These are phyloP conservation scores for Melaleuca alternifolia DNA, from an alignment of 345 rosid species.

Conservation along the genomic window DNA sequence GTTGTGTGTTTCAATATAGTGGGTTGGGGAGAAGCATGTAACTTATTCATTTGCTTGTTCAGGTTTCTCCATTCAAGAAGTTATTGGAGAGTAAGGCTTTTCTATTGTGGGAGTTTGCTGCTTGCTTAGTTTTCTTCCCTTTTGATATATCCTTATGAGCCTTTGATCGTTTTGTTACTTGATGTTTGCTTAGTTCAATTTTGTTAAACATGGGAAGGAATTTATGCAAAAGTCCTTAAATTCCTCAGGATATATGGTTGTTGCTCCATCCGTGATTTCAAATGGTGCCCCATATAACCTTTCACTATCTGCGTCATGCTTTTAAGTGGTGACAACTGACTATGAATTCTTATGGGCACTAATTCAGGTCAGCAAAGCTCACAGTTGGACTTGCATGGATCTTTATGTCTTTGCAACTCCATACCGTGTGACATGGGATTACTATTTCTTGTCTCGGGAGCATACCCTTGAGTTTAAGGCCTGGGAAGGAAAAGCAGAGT, in stretches of 20 bases:
- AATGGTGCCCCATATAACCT: neutral
- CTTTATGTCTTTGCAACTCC: slow-evolving; percentile 93
- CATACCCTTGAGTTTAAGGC: slow-evolving; percentile 67
- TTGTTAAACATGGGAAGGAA: neutral
- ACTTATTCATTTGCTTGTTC: neutral
- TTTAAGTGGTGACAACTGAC: neutral
- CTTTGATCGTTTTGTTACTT: neutral
- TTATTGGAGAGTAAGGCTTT: neutral
- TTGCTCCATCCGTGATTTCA: neutral
- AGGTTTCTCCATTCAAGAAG: neutral
- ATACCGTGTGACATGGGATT: slow-evolving; percentile 93
- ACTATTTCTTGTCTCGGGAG: slow-evolving; percentile 70
- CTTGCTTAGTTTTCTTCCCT: neutral
- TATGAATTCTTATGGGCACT: neutral
- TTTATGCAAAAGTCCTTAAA: neutral
- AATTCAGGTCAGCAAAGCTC: slow-evolving; percentile 58
- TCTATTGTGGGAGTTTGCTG: neutral
- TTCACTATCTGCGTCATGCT: neutral
- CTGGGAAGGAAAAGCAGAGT: slow-evolving; percentile 89
- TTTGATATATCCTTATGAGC: neutral
- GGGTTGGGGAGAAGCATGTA: neutral
- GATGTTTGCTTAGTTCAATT: neutral
- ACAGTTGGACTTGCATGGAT: slow-evolving; percentile 99
- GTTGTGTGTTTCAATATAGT: neutral
- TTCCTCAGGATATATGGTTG: neutral